Conservation (phyloP, 108 stramenopile genomes). For the Schizochytrium sp. region DNA sequence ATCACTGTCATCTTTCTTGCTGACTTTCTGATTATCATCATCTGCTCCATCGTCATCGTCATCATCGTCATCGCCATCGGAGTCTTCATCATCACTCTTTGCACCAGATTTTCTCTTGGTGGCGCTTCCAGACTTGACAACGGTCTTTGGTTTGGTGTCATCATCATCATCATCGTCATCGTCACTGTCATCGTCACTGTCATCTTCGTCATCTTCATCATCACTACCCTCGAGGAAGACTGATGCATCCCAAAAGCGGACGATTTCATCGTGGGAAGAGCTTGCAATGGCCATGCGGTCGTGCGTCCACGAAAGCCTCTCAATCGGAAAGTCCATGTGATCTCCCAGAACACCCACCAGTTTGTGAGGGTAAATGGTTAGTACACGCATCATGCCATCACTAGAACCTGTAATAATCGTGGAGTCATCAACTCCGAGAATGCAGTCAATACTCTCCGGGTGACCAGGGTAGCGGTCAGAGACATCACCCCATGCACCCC, state of each 20-base stretch:
- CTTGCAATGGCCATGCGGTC: slow-evolving; percentile 81
- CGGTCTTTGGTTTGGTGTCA: too few relatives aligned
- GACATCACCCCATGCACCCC: slow-evolving; percentile 91
- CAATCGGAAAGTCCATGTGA: slow-evolving; percentile 87
- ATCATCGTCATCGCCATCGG: slow-evolving; percentile 25
- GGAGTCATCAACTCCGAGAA: slow-evolving; percentile 93
- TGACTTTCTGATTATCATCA: neutral
- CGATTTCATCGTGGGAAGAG: slow-evolving; percentile 66
- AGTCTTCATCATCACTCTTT: neutral
- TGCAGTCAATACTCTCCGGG: slow-evolving; percentile 86
- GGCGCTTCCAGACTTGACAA: too few relatives aligned
- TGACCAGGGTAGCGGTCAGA: slow-evolving; percentile 93
- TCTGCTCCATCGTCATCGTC: neutral
- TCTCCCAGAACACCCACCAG: slow-evolving; percentile 89
- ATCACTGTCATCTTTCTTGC: neutral
- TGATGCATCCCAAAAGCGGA: slow-evolving; percentile 72
- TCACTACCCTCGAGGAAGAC: neutral
- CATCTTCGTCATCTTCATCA: slow-evolving; percentile 37
- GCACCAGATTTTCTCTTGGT: too few relatives aligned
- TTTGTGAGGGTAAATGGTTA: slow-evolving; percentile 88
- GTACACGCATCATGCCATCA: slow-evolving; percentile 92
- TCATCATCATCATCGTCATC: slow-evolving; percentile 16
- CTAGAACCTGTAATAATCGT: slow-evolving; percentile 92
- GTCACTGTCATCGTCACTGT: neutral
- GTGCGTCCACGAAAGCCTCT: slow-evolving; percentile 83